Evolutionary conservation across 2,329 filamentous ascomycete genomes (phyloP), one percentile per base, ranked within the genome.

Genomic region (Calonectria naviculata): DNA sequence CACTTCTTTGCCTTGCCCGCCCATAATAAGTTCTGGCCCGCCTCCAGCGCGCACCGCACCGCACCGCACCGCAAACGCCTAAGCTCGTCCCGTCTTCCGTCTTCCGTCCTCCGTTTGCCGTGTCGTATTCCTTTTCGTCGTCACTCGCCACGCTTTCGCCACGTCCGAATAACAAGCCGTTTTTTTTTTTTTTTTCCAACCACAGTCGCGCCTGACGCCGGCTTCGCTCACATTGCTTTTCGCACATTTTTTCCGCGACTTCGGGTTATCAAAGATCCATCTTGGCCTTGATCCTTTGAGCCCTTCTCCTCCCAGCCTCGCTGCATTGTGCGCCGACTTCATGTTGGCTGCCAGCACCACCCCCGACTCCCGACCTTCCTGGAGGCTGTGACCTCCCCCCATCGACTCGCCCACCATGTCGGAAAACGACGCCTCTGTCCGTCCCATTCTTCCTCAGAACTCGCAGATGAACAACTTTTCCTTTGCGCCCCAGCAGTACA

Each of bases 401-500:
- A 72, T 68, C 36, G 56, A 46, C 29, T 71, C 67, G 65, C 67
- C 69, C 69, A 76, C 75, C 79, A 93, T 93, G 91, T 89, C 91
- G 77, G 88, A 79, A 73, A 79, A 88, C 84, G 91, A 93, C 82
- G 87, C 88, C 72, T 85, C 88, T 68, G 87, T 88, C 76, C 88
- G 91, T 79, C 89, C 88, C 80, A 86, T 93, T 75, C 83, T 93
- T 81, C 91, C 91, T 41, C 92, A 93, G 81, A 92, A 87, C 80
- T 78, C 78, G 46, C 80, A 81, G 34, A 82, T 95, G 90, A 92
- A 92, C 82, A 91, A 89, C 78, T 96, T 95, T 83, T 90, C 92
- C 52, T 95, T 95, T 85, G 91, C 92, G 82, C 92, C 93, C 76
- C 87, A 87, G 73, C 84, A 87, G 63, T 87, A 81, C 68, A 82